Conservation (phyloP, 2,329 filamentous ascomycete genomes). For the Tricladium varicosporioides region DNA sequence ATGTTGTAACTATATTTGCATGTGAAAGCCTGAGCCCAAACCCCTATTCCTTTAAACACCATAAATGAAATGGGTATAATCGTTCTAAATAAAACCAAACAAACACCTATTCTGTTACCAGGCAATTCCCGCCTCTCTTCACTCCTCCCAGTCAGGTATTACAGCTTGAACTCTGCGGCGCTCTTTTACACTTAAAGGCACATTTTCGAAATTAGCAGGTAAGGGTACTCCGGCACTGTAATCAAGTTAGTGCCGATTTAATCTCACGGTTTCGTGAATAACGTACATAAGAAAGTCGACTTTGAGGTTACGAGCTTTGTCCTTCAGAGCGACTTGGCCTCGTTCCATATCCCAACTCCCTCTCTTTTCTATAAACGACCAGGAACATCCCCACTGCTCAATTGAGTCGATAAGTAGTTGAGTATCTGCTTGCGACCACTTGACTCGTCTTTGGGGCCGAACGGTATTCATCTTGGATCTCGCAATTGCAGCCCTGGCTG, state of each 20-base stretch:
- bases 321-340: slow-evolving; percentile 52
- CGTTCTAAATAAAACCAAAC: neutral
- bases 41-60: neutral
- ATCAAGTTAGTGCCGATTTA: slow-evolving; percentile 2
- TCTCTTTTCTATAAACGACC: slow-evolving; percentile 42
- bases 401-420: slow-evolving; percentile 49
- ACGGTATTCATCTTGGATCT: neutral
- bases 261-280: neutral
- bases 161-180: slow-evolving; percentile 32
- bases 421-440: slow-evolving; percentile 41
- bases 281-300: slow-evolving; percentile 43
- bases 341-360: slow-evolving; percentile 32
- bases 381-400: slow-evolving; percentile 42
- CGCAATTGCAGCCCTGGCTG: neutral
- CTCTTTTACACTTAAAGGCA: slow-evolving; percentile 42
- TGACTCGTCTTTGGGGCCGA: slow-evolving; percentile 18
- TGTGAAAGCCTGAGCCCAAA: neutral
- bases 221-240: slow-evolving; percentile 27
- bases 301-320: slow-evolving; percentile 54
- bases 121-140: neutral
- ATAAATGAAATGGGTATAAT: neutral
- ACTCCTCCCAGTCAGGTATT: slow-evolving; percentile 20
- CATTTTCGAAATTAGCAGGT: slow-evolving; percentile 42
- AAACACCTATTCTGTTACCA: neutral
- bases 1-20: too few species aligned